phyloP scores from a whole-genome alignment of 768 basidiomycete genomes.

The Hemileccinum impolitum region DNA sequence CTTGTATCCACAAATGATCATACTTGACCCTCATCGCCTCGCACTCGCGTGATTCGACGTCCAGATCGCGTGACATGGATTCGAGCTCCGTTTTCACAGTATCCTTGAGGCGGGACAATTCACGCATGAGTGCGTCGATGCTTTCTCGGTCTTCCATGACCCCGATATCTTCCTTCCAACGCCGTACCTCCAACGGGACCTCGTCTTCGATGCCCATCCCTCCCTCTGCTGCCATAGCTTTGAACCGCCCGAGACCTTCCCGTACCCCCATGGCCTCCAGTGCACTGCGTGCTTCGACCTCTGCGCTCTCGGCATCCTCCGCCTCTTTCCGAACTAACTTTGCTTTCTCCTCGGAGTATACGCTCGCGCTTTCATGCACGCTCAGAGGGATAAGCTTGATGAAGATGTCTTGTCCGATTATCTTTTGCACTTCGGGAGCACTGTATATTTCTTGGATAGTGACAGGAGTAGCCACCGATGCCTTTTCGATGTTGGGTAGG shows the following conservation, averaged over 20 bases:
- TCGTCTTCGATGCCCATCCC: conserved; percentile 60
- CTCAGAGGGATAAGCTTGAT: conserved; percentile 82
- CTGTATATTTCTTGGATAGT: conserved; percentile 94
- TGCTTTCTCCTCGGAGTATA: conserved; percentile 99
- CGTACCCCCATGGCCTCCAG: conserved; percentile 82
- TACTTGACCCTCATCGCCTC: conserved; percentile 87
- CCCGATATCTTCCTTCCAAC: conserved; percentile 72
- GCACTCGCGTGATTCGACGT: conserved; percentile 81
- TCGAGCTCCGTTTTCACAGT: conserved; percentile 61
- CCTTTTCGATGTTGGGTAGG: conserved; percentile 79
- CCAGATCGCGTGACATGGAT: conserved; percentile 60
- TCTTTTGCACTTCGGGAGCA: conserved; percentile 86
- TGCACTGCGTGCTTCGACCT: conserved; percentile 73
- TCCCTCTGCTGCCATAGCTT: conserved; percentile 66
- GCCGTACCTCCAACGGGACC: conserved; percentile 65
- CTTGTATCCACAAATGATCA: conserved; percentile 82
- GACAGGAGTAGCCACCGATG: conserved; percentile 76
- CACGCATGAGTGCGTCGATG: conserved; percentile 59
- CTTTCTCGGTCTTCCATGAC: conserved; percentile 65
- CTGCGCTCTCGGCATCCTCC: conserved; percentile 81
- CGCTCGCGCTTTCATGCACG: conserved; percentile 92
- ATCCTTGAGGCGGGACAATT: conserved; percentile 57
- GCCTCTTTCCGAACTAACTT: conserved; percentile 88
- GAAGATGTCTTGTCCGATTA: conserved; percentile 93
- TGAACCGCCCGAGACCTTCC: conserved; percentile 63